Percentiles rank a stretch among this genome's conserved stretches.
Conservation (phyloP, 2,329 filamentous ascomycete genomes). For the Curvularia eragrostidis region DNA sequence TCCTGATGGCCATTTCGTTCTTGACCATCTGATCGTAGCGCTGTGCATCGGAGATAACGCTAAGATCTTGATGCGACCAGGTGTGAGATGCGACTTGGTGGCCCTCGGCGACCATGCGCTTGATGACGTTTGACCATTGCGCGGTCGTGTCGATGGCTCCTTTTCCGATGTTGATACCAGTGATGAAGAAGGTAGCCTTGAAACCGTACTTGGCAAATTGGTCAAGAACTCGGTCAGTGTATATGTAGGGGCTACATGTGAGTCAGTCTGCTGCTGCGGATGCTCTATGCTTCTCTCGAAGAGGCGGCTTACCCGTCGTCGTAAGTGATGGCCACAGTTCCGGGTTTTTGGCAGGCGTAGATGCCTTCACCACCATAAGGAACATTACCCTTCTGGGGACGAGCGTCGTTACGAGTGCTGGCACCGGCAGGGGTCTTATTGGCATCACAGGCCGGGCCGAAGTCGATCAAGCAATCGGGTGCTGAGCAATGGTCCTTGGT, state of each 20-base stretch:
- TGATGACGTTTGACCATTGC: slow-evolving; percentile 59
- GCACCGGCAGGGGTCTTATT: slow-evolving; percentile 62
- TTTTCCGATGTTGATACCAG: slow-evolving; percentile 64
- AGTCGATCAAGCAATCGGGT: slow-evolving; percentile 67
- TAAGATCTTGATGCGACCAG: slow-evolving; percentile 61
- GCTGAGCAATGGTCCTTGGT: slow-evolving; percentile 63
- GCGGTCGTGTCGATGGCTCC: slow-evolving; percentile 60
- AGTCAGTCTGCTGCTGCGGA: background rate
- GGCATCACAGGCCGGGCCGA: slow-evolving; percentile 65
- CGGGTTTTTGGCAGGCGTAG: slow-evolving; percentile 59
- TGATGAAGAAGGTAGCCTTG: slow-evolving; percentile 73
- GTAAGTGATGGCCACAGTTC: slow-evolving; percentile 70
- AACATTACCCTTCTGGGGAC: slow-evolving; percentile 62
- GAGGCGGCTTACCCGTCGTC: slow-evolving; percentile 63
- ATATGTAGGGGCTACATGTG: slow-evolving; percentile 57
- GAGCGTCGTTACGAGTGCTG: slow-evolving; percentile 60
- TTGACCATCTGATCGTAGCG: slow-evolving; percentile 59
- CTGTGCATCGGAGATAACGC: slow-evolving; percentile 51
- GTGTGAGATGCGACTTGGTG: slow-evolving; percentile 68
- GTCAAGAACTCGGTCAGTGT: slow-evolving; percentile 67
- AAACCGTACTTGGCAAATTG: slow-evolving; percentile 63
- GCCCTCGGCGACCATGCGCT: slow-evolving; percentile 61
- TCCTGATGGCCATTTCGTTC: slow-evolving; percentile 63
- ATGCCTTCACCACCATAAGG: slow-evolving; percentile 65
- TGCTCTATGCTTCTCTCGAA: background rate